Base-by-base conservation (phyloP, 1,284 basidiomycete species). In the Ustilago hordei region DNA sequence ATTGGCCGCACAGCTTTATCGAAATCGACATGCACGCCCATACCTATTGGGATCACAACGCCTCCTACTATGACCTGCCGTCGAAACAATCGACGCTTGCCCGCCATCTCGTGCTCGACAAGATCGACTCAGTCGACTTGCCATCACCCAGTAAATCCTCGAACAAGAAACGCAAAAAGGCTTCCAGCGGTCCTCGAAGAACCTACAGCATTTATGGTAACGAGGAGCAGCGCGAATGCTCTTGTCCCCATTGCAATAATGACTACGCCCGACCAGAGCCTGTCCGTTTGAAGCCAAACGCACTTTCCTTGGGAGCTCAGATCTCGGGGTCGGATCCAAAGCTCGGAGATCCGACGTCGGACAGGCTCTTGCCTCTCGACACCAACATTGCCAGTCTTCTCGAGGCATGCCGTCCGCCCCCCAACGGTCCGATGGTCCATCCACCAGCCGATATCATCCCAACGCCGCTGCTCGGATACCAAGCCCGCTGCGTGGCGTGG, bases 401-500 rank as follows among this genome's bases (percentile, higher is more conserved):
- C 36, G 75, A 78, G 36, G 69, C 65, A 28, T 78, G 75, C 32
- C 75, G 75, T 5, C 75, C 75, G 4, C 75, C 61, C 15, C 8
- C 55, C 17, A 64, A 68, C 12, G 71, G 75, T 4, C 64, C 67
- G 4, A 41, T 55, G 28, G 59, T 56, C 23, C 64, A 57, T 47
- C 75, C 75, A 8, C 71, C 75, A 0, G 19, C 61, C 12, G 75
- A 75, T 50, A 59, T 71, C 39, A 74, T 78, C 15, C 67, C 63
- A 8, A 74, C 75, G 4, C 71, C 67, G 7, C 55, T 78, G 57
- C 38, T 78, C 8, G 58, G 60, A 41, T 78, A 78, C 47, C 75
- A 78, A 43, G 75, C 75, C 4, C 75, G 75, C 19, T 78, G 75
- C 23, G 39, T 78, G 7, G 71, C 70, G 1, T 78, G 75, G 75